Evolutionary conservation across 2,329 filamentous ascomycete genomes (phyloP).

Genomic region (Periglandula ipomoeae): DNA sequence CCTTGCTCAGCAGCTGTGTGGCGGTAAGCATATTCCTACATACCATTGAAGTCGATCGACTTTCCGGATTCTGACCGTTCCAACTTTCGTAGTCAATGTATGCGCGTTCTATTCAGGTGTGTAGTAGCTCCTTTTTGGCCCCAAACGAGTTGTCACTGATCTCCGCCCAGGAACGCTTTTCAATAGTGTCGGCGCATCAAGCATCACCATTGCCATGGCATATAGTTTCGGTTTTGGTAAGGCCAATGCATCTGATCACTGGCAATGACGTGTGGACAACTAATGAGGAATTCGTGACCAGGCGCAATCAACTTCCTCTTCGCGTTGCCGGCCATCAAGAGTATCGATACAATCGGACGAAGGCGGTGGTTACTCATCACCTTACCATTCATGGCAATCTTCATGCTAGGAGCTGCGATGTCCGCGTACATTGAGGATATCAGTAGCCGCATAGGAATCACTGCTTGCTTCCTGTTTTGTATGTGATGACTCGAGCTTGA

Average conservation of each 20-base stretch:
- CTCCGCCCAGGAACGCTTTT: conserved; percentile 14
- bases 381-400: conserved; percentile 33
- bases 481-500: too few relatives aligned
- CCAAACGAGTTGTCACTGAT: conserved; percentile 1
- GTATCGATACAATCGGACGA: conserved; percentile 28
- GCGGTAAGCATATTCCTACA: too few relatives aligned
- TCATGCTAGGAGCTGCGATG: conserved; percentile 29
- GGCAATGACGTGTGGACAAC: background rate
- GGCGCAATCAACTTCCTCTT: conserved; percentile 33
- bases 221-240: conserved; percentile 24
- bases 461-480: conserved; percentile 29
- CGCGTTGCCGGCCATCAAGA: conserved; percentile 27
- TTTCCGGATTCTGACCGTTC: background rate
- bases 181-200: conserved; percentile 13
- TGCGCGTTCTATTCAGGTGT: conserved; percentile 36
- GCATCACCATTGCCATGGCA: conserved; percentile 14
- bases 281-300: conserved; percentile 3
- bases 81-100: conserved; percentile 26
- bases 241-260: background rate
- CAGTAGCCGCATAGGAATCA: conserved; percentile 17
- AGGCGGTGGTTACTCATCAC: conserved; percentile 34
- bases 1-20: conserved; percentile 24
- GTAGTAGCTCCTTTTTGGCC: background rate
- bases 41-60: background rate
- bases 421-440: conserved; percentile 18